A percentile compares a stretch with the other conserved stretches of the same genome.
Conservation (phyloP, 2,329 filamentous ascomycete species). For the Pseudogymnoascus sp. region DNA sequence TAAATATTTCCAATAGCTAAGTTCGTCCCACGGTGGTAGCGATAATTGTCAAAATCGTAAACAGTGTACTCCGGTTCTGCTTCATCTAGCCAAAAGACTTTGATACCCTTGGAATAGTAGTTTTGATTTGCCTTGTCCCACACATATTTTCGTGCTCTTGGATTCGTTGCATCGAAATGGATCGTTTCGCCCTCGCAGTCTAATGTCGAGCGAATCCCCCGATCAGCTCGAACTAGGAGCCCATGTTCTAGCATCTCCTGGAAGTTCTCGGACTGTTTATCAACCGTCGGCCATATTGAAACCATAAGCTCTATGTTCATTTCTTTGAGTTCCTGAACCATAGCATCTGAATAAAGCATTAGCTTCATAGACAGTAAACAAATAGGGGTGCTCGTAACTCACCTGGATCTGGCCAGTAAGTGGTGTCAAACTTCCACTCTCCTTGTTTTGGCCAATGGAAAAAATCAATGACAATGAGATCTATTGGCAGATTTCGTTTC, state of each 20-base stretch:
- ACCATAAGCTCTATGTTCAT: constrained; percentile 59
- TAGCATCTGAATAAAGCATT: constrained; percentile 37
- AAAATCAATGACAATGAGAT: constrained; percentile 58
- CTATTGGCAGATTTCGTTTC: constrained; percentile 46
- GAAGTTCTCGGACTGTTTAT: constrained; percentile 50
- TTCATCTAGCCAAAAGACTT: constrained; percentile 61
- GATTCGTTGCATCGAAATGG: constrained; percentile 57
- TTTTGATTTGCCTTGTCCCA: constrained; percentile 52
- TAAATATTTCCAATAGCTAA: constrained; percentile 52
- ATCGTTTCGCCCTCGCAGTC: constrained; percentile 50
- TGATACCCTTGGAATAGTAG: constrained; percentile 55
- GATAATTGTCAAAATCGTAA: constrained; percentile 61
- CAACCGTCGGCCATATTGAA: constrained; percentile 61
- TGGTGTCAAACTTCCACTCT: constrained; percentile 58
- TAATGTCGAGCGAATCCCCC: constrained; percentile 50
- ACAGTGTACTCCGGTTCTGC: constrained; percentile 57
- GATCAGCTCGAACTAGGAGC: constrained; percentile 50
- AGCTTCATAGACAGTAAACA: background rate
- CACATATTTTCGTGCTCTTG: constrained; percentile 47
- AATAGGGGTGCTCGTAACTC: constrained; percentile 16
- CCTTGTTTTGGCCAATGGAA: constrained; percentile 62
- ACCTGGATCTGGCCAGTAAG: constrained; percentile 57
- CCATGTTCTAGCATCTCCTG: constrained; percentile 53
- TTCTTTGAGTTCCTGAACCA: constrained; percentile 52
- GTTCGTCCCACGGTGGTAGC: constrained; percentile 48